Evolutionary conservation across 768 basidiomycete genomes (phyloP).

Genomic region (Pulveroboletus frians): DNA sequence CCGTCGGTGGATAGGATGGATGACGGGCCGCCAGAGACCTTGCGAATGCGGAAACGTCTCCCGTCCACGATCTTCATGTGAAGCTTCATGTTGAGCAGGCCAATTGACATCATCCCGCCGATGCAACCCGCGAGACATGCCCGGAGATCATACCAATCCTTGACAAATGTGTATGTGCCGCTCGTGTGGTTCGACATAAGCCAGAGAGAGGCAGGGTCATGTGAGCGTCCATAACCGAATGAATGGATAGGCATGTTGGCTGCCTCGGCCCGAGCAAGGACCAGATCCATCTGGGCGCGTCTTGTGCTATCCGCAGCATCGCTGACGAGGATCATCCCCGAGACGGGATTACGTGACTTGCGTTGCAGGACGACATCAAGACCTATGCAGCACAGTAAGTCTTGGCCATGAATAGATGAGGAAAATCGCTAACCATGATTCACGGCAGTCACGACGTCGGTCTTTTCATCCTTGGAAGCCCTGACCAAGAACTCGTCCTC

Average conservation of each 20-base stretch:
- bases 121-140: conserved; percentile 91
- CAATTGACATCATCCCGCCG: conserved; percentile 96
- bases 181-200: conserved; percentile 97
- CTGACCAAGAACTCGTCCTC: conserved; percentile 66
- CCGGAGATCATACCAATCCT: conserved; percentile 95
- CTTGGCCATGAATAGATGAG: not conserved
- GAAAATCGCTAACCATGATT: conserved; percentile 64
- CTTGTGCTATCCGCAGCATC: conserved; percentile 90
- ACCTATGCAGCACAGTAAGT: conserved; percentile 37
- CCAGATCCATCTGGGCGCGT: conserved; percentile 96
- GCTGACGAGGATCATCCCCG: conserved; percentile 89
- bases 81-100: conserved; percentile 86
- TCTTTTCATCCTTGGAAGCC: conserved; percentile 85
- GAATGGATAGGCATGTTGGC: conserved; percentile 96
- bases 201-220: conserved; percentile 97
- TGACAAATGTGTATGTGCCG: conserved; percentile 97
- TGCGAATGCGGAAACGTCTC: conserved; percentile 87
- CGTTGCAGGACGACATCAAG: conserved; percentile 94
- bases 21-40: conserved; percentile 86
- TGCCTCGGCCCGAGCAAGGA: conserved; percentile 93
- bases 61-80: conserved; percentile 92
- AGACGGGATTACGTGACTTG: conserved; percentile 83
- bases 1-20: conserved; percentile 89
- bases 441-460: conserved; percentile 97
- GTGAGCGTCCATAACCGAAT: conserved; percentile 93